These are phyloP conservation scores for Alternaria incomplexa DNA, from an alignment of 2,329 filamentous ascomycete species.

Conservation along the genomic window DNA sequence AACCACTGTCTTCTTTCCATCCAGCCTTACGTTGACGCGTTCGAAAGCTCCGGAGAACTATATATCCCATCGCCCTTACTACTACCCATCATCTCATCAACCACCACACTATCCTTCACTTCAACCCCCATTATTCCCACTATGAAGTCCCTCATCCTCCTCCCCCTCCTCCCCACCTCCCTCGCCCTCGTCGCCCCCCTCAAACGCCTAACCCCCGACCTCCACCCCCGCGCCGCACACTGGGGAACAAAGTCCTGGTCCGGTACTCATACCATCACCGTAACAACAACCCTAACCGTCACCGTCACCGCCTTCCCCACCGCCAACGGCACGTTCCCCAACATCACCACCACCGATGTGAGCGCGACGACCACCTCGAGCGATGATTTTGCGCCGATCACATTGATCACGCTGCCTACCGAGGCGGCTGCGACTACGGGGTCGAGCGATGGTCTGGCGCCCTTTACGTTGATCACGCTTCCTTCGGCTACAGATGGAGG, in stretches of 20 bases:
- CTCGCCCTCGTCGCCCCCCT: background rate
- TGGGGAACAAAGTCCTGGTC: background rate
- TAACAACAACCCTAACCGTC: background rate
- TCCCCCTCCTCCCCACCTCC: background rate
- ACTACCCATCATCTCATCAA: no score
- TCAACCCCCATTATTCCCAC: background rate
- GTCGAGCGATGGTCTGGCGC: background rate
- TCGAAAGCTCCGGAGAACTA: background rate
- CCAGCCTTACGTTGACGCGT: background rate
- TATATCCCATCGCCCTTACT: no score
- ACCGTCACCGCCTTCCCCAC: background rate
- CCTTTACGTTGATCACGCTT: conserved; percentile 2
- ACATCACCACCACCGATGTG: background rate
- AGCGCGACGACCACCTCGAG: background rate
- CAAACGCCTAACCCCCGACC: background rate
- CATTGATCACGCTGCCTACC: background rate
- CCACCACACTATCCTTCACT: background rate
- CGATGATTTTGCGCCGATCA: background rate
- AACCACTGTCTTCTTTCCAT: background rate
- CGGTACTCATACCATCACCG: background rate
- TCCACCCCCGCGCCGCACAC: background rate
- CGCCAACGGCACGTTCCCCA: background rate
- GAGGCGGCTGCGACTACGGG: background rate
- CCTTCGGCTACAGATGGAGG: background rate
- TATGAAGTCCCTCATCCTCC: background rate